Evolutionary conservation across 495 filamentous ascomycete species (phyloP), one percentile per base, ranked within the genome.

Genomic region (Lasiosphaeriaceae sp.): DNA sequence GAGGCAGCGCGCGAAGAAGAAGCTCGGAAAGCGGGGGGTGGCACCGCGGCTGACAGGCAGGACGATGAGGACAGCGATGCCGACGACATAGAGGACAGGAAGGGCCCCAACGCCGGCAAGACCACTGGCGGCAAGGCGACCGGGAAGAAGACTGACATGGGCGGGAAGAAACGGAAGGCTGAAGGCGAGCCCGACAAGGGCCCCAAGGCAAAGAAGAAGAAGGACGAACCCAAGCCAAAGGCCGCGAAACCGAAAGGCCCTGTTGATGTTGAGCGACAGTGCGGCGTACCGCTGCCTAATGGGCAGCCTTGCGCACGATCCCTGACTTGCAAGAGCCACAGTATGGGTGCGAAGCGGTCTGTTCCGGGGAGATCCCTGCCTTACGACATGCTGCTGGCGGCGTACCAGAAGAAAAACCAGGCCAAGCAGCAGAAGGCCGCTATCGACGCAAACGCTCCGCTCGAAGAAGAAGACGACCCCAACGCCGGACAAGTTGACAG

Each of bases 361-460:
- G 94, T 98, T 3, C 88, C 92, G 14, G 94, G 94, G 5, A 80
- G 94, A 29, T 93, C 89, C 35, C 76, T 96, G 50, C 95, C 95
- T 1, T 98, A 98, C 67, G 93, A 97, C 70, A 91, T 94, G 83
- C 76, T 98, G 23, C 81, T 98, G 21, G 84, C 89, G 26, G 88
- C 90, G 17, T 97, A 98, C 71, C 94, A 98, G 76, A 97, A 97
- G 80, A 96, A 96, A 79, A 98, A 97, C 68, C 94, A 97, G 73
- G 94, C 94, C 12, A 93, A 95, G 64, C 89, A 94, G 75, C 93
- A 97, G 69, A 95, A 96, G 74, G 91, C 90, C 41, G 90, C 90
- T 31, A 88, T 98, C 62, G 92, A 96, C 67, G 92, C 92, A 59
- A 93, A 93, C 67, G 92, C 90, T 8, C 91, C 93, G n/a, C 73